phyloP scores from a whole-genome alignment of 2,329 filamentous ascomycete species.

The Penicillium sp. region DNA sequence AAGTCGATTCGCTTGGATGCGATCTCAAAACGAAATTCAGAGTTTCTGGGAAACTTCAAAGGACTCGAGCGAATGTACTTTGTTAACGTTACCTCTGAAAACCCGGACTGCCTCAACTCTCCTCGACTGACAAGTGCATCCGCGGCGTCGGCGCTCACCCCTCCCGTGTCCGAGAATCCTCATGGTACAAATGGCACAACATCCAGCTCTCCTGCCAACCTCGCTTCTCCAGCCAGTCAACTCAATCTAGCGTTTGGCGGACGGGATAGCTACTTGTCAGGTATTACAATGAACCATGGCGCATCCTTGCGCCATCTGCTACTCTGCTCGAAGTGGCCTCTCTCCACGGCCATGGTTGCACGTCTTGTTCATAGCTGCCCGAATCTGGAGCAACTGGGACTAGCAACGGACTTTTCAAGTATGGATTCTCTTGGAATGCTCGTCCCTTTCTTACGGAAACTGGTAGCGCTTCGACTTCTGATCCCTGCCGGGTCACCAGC shows the following conservation, averaged over 20 bases:
- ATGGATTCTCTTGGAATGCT: constrained; percentile 42
- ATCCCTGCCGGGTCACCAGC: constrained; percentile 31
- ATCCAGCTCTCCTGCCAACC: constrained; percentile 22
- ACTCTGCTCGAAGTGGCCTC: constrained; percentile 56
- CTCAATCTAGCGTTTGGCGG: constrained; percentile 33
- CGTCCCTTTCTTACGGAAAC: constrained; percentile 42
- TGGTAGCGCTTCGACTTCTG: constrained; percentile 43
- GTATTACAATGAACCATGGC: constrained; percentile 53
- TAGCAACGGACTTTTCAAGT: constrained; percentile 48
- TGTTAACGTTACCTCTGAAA: constrained; percentile 41
- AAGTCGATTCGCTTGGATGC: constrained; percentile 53
- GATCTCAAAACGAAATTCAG: constrained; percentile 45
- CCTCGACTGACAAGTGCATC: constrained; percentile 21
- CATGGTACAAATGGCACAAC: constrained; percentile 10
- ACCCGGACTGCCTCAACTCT: constrained; percentile 34
- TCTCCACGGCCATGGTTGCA: constrained; percentile 50
- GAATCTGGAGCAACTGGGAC: constrained; percentile 59
- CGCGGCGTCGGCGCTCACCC: constrained; percentile 28
- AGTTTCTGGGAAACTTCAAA: constrained; percentile 43
- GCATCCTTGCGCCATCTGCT: constrained; percentile 56
- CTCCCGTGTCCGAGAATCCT: constrained; percentile 23
- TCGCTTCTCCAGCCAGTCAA: constrained; percentile 24
- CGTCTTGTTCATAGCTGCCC: constrained; percentile 56
- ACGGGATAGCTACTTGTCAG: constrained; percentile 51
- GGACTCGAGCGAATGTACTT: constrained; percentile 55